Percentiles rank a stretch among this genome's conserved stretches.
phyloP scores from a whole-genome alignment of 2,329 filamentous ascomycete genomes.

The Beauveria caledonica region DNA sequence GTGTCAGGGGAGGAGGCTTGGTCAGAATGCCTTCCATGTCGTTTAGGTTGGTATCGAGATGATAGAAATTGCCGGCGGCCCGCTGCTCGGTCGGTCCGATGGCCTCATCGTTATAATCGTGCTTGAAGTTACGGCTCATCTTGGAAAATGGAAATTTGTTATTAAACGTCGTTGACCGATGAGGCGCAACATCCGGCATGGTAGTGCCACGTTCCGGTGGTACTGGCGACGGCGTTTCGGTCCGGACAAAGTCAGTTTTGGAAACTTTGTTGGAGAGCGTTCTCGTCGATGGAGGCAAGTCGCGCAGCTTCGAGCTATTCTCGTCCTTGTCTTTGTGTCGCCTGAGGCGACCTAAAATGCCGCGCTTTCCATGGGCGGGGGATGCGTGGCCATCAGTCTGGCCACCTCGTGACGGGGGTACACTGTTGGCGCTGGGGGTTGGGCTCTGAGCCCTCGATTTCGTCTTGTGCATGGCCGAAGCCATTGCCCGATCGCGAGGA shows the following conservation, averaged over 20 bases:
- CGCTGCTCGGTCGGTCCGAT: constrained; percentile 53
- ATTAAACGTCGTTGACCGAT: constrained; percentile 47
- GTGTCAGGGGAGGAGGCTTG: constrained; percentile 60
- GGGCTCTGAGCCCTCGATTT: constrained; percentile 67
- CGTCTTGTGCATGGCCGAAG: constrained; percentile 36
- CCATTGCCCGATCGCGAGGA: constrained; percentile 45
- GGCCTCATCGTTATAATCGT: constrained; percentile 48
- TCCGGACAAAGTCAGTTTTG: constrained; percentile 35
- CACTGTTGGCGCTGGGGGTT: constrained; percentile 65
- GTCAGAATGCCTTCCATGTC: constrained; percentile 89
- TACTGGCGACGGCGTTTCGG: constrained; percentile 28
- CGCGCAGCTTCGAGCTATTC: constrained; percentile 31
- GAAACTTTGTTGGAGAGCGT: constrained; percentile 45
- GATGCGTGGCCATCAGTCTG: constrained; percentile 49
- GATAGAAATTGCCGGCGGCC: constrained; percentile 56
- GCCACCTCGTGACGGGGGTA: constrained; percentile 40
- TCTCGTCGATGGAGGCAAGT: constrained; percentile 44
- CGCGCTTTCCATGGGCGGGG: constrained; percentile 45
- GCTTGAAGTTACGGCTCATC: constrained; percentile 39
- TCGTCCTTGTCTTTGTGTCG: constrained; percentile 48
- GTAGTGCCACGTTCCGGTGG: constrained; percentile 22
- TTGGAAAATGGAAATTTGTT: constrained; percentile 58
- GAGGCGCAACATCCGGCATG: constrained; percentile 20
- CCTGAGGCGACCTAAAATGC: constrained; percentile 42
- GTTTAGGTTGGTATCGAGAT: constrained; percentile 78